A percentile compares a stretch with the other conserved stretches of the same genome.
Conservation (phyloP, 805 yeast species). For the Ogataea nakhonphanomensis region DNA sequence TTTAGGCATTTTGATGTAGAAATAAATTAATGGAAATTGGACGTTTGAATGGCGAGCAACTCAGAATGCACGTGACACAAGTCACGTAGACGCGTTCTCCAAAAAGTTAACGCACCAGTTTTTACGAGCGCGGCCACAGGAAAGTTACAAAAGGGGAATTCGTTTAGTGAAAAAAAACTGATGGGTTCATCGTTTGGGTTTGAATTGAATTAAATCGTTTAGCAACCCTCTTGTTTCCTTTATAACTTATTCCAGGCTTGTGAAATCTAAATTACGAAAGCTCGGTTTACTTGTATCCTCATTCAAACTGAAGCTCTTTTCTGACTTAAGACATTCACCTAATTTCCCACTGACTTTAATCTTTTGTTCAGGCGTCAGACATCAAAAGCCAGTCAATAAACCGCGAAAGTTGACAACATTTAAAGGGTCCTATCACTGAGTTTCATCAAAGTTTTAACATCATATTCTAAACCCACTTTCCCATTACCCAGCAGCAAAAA, state of each 20-base stretch:
- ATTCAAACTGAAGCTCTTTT: slow-evolving; percentile 1
- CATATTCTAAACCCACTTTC: no score
- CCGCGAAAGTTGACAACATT: no score
- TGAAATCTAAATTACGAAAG: neutral
- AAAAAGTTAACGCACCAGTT: neutral
- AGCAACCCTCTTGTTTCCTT: neutral
- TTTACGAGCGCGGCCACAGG: neutral
- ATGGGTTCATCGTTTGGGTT: slow-evolving; percentile 9
- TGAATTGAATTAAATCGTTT: neutral
- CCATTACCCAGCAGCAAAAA: no score
- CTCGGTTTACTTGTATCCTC: neutral
- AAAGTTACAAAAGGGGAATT: slow-evolving; percentile 2
- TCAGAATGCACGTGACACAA: neutral
- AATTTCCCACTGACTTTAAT: slow-evolving; percentile 4
- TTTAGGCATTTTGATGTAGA: slow-evolving; percentile 18
- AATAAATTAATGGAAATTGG: slow-evolving; percentile 1
- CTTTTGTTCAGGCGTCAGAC: neutral
- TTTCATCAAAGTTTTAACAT: no score
- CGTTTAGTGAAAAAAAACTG: slow-evolving; percentile 10
- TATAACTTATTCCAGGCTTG: neutral
- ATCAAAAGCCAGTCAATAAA: no score
- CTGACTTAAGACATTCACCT: neutral
- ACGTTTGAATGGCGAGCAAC: neutral
- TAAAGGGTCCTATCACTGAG: no score
- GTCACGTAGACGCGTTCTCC: neutral